phyloP scores from a whole-genome alignment of 495 filamentous ascomycete species.

The Haplographium delicatum region DNA sequence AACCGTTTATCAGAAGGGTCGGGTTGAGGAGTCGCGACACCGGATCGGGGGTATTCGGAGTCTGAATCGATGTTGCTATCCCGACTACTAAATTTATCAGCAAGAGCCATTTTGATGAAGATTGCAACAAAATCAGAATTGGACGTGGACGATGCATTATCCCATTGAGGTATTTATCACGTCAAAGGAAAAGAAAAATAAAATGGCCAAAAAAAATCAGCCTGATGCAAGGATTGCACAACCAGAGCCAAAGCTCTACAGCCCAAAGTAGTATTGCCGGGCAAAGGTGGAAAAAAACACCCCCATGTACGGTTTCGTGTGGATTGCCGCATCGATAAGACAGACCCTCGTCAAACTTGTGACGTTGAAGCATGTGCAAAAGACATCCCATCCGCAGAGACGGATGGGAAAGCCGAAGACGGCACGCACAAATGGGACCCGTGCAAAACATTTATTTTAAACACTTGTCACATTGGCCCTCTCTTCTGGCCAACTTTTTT shows the following conservation, averaged over 20 bases:
- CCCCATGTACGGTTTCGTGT: slow-evolving; percentile 9
- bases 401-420: neutral
- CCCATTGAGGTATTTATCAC: slow-evolving; percentile 4
- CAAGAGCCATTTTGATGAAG: slow-evolving; percentile 16
- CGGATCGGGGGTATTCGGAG: slow-evolving; percentile 76
- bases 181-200: neutral
- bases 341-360: slow-evolving; percentile 28
- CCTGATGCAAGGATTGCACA: slow-evolving; percentile 1
- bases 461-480: too few species aligned
- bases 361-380: slow-evolving; percentile 22
- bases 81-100: slow-evolving; percentile 36
- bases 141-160: neutral
- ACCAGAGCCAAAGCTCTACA: slow-evolving; percentile 5
- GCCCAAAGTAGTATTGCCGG: slow-evolving; percentile 8
- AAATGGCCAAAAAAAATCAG: neutral
- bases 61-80: slow-evolving; percentile 72
- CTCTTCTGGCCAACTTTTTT: too few species aligned
- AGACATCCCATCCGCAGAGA: slow-evolving; percentile 5
- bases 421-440: neutral
- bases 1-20: slow-evolving; percentile 85
- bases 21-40: slow-evolving; percentile 80
- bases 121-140: neutral
- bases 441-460: neutral
- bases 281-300: slow-evolving; percentile 14
- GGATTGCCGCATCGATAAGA: slow-evolving; percentile 27